phyloP scores from a whole-genome alignment of 345 rosid genomes.

The Pseudoturritis turrita region DNA sequence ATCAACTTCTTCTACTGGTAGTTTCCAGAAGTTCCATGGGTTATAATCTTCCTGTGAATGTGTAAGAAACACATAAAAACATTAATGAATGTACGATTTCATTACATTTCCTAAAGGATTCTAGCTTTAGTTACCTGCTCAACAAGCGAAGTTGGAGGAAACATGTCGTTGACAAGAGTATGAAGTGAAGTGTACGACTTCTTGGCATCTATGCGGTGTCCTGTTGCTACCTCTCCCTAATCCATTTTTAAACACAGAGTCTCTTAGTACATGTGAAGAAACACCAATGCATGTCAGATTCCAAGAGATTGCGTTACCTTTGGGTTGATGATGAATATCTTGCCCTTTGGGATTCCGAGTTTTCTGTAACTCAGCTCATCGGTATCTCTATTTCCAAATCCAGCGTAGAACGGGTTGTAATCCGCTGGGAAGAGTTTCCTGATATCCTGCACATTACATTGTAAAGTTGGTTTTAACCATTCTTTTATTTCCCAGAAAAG shows the following conservation, averaged over 20 bases:
- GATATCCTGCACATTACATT: constrained; percentile 54
- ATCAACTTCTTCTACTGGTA: constrained; percentile 58
- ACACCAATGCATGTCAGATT: background rate
- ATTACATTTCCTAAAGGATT: background rate
- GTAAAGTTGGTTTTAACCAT: background rate
- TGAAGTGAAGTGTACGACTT: constrained; percentile 85
- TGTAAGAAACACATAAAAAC: constrained; percentile 7
- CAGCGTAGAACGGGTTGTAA: constrained; percentile 90
- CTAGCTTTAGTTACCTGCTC: constrained; percentile 55
- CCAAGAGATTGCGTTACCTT: constrained; percentile 44
- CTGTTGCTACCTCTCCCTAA: constrained; percentile 90
- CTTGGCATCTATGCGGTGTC: constrained; percentile 63
- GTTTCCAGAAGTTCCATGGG: constrained; percentile 82
- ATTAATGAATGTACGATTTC: background rate
- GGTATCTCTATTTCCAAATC: constrained; percentile 88
- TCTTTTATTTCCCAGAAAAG: background rate
- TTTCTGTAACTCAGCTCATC: constrained; percentile 87
- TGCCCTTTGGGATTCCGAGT: constrained; percentile 92
- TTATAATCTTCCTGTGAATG: constrained; percentile 75
- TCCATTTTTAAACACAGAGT: background rate
- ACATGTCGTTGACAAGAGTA: constrained; percentile 89
- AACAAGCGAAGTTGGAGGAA: constrained; percentile 69
- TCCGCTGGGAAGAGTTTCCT: constrained; percentile 81
- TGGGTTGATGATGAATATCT: constrained; percentile 87
- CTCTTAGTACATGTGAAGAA: background rate